Evolutionary conservation across 306 rosid species (phyloP), one percentile per base, ranked within the genome.

Genomic region (Prinsepia uniflora): DNA sequence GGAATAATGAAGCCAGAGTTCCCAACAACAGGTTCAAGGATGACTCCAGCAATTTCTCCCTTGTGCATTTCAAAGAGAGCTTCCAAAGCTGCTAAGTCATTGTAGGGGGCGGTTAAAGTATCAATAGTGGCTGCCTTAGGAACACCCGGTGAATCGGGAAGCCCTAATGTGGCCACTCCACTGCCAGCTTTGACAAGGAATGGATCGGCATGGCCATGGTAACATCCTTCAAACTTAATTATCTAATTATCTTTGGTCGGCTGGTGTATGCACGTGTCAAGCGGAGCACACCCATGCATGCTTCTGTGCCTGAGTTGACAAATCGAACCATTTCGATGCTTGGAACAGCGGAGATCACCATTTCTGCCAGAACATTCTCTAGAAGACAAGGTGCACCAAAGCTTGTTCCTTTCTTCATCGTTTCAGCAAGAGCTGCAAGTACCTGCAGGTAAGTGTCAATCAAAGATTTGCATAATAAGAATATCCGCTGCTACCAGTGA

Each of bases 321-420:
- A 91, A 94, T 10, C 97, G 86, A 75, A 94, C 97, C 97, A 94
- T 94, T 78, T 94, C 96, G 41, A 89, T 86, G 86, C 96, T 86
- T 12, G 98, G 97, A 65, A 94, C 96, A 0, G 98, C 97, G 12
- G 85, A 68, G 44, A 94, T 90, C 67, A 94, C 98, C 89, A 86
- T 81, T 85, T 94, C 84, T 0, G 98, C 99, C 34, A 86, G 78
- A 63, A 73, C 78, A 67, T 89, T 94, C 73, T 94, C 97, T n/a
- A 89, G 81, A 73, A 89, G 86, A 71, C 99, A 91, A 65, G 97
- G 99, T 8, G 99, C 96, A 10, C 99, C 99, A 65, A 94, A 91
- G 87, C 99, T 94, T 52, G 99, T 94, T 76, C 99, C 99, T 77
- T 94, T 94, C 72, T 87, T 91, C 96, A 94, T 94, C 48, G 96